Base-by-base conservation (phyloP, 306 rosid genomes). In the Glycine tomentella region DNA sequence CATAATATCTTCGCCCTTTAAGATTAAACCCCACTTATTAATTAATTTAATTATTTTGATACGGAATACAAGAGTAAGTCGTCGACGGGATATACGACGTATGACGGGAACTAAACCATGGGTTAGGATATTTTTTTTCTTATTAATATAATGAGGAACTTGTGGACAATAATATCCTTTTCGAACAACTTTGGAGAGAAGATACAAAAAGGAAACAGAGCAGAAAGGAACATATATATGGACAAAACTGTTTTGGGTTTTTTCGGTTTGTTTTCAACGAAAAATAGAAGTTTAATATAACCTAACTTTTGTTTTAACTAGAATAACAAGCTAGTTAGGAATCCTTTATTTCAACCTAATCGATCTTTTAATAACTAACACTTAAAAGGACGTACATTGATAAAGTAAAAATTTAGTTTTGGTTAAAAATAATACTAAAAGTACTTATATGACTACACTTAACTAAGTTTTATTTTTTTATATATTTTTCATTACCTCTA, bases 131-230 rank as follows among this genome's bases (percentile, higher is more conserved):
- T 34, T 63, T 33, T 63, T 33, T 62, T 62, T 63, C 14, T 63
- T 12, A 13, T 5, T 62, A 62, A 13, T 33, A 33, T 13, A 33
- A 12, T 13, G 16, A 6, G 16, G 68, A 34, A 63, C 16, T 34
- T 36, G 69, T 34, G 69, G 69, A 63, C 69, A 13, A 63, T 34
- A 33, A 14, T 63, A 63, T 63, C 46, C 46, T 63, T 63, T 63
- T 63, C 69, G 46, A 63, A 63, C 45, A 62, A 63, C 17, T 6
- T 63, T 12, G 10, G 2, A 34, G 9, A 34, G 10, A 34, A 34
- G 45, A 34, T 63, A 63, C 46, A 63, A 63, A 10, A 63, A 63
- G 46, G 15, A 62, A 62, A 62, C 66, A 59, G 7, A 9, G 8
- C 2, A 34, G 0, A 62, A 63, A 63, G 1, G 9, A 63, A 34